Base-by-base conservation (phyloP, 495 filamentous ascomycete genomes). In the Neurospora sp. region DNA sequence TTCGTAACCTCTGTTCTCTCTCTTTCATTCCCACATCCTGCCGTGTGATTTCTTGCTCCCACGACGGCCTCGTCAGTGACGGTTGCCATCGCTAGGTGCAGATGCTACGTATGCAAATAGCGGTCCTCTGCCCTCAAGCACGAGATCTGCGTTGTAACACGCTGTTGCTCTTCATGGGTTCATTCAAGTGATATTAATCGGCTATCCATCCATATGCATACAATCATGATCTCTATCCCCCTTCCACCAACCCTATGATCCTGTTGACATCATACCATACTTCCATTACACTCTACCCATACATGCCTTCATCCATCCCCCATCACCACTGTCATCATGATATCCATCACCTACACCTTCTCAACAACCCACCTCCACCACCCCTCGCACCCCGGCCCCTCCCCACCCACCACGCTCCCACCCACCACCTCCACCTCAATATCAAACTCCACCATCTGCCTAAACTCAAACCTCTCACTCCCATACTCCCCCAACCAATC, bases 361-460 rank as follows among this genome's bases (percentile, higher is more conserved):
- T 81, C 77, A 3, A 82, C 79, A 75, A 98, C 89, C 96, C 96
- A 99, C 73, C 88, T 88, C 87, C 94, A 95, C 94, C 94, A 98
- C 78, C 87, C 90, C 71, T 90, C 87, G 6, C 93, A 90, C 20
- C 90, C 88, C 18, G 89, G 86, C 23, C 88, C 90, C 71, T 91
- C 90, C n/a, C 89, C 91, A 7, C 54, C 54, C 46, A 90, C 80
- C 35, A 94, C 91, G 81, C 90, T 93, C 4, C 94, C 94, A 20
- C 94, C 92, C 35, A 90, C 80, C 31, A 98, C 91, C 42, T 91
- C 89, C 35, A 99, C 90, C 74, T 88, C 85, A 40, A 97, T 88
- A 75, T 93, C 88, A 75, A 93, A 92, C 76, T 97, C 92, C 75
- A 92, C 87, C 89, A 98, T 89, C 78, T 92, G 87, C 75, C 84